phyloP scores from a whole-genome alignment of 2,329 filamentous ascomycete genomes.

The Lecanicillium sp. region DNA sequence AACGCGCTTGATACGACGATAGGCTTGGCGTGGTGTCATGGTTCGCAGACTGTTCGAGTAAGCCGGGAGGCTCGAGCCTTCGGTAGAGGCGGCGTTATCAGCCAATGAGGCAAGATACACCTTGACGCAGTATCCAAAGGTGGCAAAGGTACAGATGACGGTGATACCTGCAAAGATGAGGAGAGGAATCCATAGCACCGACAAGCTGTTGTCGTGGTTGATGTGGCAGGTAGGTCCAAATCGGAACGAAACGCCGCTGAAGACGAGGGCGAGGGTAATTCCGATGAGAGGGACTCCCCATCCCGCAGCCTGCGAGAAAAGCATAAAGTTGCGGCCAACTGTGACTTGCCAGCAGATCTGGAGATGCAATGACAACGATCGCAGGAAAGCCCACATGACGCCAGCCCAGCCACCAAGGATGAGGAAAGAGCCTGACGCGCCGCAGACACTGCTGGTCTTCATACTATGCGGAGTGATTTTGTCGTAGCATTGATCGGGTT shows the following conservation, averaged over 20 bases:
- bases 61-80: constrained; percentile 59
- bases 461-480: constrained; percentile 91
- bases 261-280: constrained; percentile 65
- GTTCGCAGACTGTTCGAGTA: constrained; percentile 70
- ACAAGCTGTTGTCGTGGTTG: constrained; percentile 78
- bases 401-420: constrained; percentile 79
- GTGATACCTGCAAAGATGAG: constrained; percentile 70
- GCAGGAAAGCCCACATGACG: constrained; percentile 85
- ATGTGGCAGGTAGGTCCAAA: constrained; percentile 91
- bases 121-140: constrained; percentile 88
- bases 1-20: constrained; percentile 77
- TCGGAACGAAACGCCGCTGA: constrained; percentile 90
- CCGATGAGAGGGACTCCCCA: constrained; percentile 78
- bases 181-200: constrained; percentile 85
- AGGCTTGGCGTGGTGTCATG: constrained; percentile 78
- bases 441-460: constrained; percentile 73
- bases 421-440: constrained; percentile 78
- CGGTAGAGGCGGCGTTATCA: constrained; percentile 63
- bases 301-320: constrained; percentile 68
- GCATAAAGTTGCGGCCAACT: constrained; percentile 85
- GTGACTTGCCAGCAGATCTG: constrained; percentile 97
- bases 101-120: constrained; percentile 82
- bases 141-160: constrained; percentile 73
- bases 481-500: constrained; percentile 78
- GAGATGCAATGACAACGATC: constrained; percentile 85